Percentiles rank a stretch among this genome's conserved stretches.
phyloP scores from a whole-genome alignment of 768 basidiomycete species.

The Auricularia sp. region DNA sequence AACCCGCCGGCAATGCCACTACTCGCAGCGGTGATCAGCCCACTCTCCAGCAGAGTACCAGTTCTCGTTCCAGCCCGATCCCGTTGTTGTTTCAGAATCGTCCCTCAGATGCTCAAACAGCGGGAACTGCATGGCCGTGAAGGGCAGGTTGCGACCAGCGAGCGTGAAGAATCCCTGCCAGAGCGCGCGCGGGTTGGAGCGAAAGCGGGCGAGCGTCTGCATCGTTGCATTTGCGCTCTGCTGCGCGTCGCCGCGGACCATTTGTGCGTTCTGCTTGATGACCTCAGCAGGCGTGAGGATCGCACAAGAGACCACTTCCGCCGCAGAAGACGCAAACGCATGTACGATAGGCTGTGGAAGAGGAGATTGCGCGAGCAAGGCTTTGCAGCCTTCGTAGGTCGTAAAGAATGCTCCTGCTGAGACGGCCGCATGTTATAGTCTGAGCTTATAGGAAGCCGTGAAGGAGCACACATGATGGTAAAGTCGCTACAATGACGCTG shows the following conservation, averaged over 20 bases:
- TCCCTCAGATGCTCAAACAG: constrained; percentile 83
- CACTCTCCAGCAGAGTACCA: constrained; percentile 51
- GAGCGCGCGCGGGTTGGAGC: background rate
- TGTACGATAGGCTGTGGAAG: background rate
- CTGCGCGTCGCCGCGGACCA: background rate
- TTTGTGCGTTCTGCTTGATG: background rate
- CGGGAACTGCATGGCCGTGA: constrained; percentile 93
- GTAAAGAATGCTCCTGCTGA: background rate
- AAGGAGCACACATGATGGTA: background rate
- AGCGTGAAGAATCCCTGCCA: background rate
- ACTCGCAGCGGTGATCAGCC: constrained; percentile 49
- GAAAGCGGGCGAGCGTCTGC: background rate
- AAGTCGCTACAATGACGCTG: constrained; percentile 70
- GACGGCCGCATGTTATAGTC: background rate
- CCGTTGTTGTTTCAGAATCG: constrained; percentile 44
- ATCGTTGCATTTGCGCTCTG: background rate
- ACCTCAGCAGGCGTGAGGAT: background rate
- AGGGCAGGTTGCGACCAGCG: constrained; percentile 62
- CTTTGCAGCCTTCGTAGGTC: background rate
- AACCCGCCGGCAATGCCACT: constrained; percentile 86
- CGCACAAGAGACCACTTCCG: background rate
- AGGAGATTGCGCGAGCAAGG: background rate
- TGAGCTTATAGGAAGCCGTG: background rate
- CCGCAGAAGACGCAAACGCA: background rate
- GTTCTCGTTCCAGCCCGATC: constrained; percentile 44